Evolutionary conservation across 331 rosid genomes (phyloP).

Genomic region (Pyrus hybrid): DNA sequence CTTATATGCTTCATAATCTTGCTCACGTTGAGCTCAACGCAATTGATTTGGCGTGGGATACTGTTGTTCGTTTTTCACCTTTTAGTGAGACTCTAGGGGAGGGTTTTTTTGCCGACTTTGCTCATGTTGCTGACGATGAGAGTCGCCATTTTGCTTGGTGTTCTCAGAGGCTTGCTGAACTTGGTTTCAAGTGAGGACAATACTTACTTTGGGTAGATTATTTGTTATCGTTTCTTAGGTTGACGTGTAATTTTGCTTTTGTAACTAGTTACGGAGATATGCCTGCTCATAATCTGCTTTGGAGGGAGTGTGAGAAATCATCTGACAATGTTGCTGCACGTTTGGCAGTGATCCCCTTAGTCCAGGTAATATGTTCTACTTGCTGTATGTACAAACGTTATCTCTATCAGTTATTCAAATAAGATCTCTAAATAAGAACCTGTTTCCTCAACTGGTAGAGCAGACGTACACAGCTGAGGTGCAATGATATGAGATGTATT

Average conservation of each 20-base stretch:
- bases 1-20: conserved; percentile 86
- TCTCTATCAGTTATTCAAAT: background rate
- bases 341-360: conserved; percentile 84
- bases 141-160: conserved; percentile 94
- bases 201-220: conserved; percentile 1
- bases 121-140: conserved; percentile 94
- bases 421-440: background rate
- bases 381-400: background rate
- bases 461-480: background rate
- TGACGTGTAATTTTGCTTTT: conserved; percentile 23
- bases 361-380: conserved; percentile 43
- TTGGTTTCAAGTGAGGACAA: conserved; percentile 75
- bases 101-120: conserved; percentile 83
- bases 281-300: conserved; percentile 89
- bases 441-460: background rate
- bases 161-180: conserved; percentile 92
- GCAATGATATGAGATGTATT: background rate
- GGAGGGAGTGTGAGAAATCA: conserved; percentile 95
- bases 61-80: conserved; percentile 83
- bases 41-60: conserved; percentile 93
- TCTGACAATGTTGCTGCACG: conserved; percentile 86
- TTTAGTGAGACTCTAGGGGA: conserved; percentile 69
- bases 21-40: conserved; percentile 98
- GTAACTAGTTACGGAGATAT: conserved; percentile 81
- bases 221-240: conserved; percentile 15